Base-by-base conservation (phyloP, 1,284 basidiomycete species). In the Trichosporon inkin region DNA sequence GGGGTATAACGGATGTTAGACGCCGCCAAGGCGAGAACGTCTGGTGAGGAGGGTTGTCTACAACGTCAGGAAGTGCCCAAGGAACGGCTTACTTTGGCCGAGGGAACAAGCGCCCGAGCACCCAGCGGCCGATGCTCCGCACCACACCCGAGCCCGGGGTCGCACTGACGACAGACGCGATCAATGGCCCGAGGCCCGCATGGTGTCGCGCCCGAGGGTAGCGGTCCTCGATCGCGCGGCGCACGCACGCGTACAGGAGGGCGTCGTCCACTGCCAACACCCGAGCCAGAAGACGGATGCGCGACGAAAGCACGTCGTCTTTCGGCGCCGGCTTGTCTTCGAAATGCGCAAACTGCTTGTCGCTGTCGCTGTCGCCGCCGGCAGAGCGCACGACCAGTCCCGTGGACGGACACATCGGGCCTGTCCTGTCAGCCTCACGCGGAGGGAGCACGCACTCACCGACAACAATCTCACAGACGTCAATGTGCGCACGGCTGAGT, bases 231-330 rank as follows among this genome's bases (percentile, higher is more conserved):
- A 76, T 70, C 2, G 74, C 74, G 10, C 71, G 64, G 44, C 71
- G 61, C 24, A 76, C 72, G 16, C 71, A 69, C 20, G 72, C 71
- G 63, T 69, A 74, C 28, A 76, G 66, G 17, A 76, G 67, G 11
- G 71, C 74, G 35, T 76, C 71, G 62, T 76, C 74, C 34, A 76
- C 74, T 16, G 72, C 74, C 58, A 70, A 76, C 22, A 74, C 61
- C 6, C 67, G 67, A 2, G 67, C 65, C 5, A 76, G 58, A 3
- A 70, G 60, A 20, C 66, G 62, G 11, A 72, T 53, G 10, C 68
- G 68, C n/a, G 64, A 63, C 1, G 63, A 49, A 24, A 71, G 59
- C 2, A 37, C 47, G n/a, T 54, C 51, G 38, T 58, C 58, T 1
- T 32, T 49, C 44, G 22, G 28, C 4, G 11, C 20, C 44, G 44